Evolutionary conservation across 164 flowering plant genomes (phyloP), one percentile per base, ranked within the genome.

Genomic region (Paratinospora sagittata): DNA sequence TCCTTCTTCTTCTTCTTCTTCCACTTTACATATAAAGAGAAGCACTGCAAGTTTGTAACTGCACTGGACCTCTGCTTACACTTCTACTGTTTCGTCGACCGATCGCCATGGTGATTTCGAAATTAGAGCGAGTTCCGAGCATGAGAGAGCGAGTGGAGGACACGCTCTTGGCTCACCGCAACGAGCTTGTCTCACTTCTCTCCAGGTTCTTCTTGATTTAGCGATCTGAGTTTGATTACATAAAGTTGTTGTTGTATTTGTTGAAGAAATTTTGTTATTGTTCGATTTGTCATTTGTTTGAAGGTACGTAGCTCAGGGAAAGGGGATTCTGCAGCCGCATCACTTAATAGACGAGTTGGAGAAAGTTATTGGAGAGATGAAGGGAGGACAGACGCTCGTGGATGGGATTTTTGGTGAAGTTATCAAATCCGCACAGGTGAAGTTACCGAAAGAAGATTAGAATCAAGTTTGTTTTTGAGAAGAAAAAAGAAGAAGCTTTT

Each of bases 291-390:
- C 47, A 10, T 24, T 27, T 39, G 26, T 61, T 52, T 71, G 75
- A 74, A 95, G 99, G 86, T 95, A 89, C 70, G 97, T 90, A 37
- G 91, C 79, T 52, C 97, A 90, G 78, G 99, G 99, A 30, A 92
- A 90, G 60, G 86, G 96, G 34, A 85, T 96, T 43, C 67, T 96
- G 76, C 98, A 96, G 60, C 90, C 96, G 0, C 99, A 92, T 82
- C 80, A 80, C 61, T 72, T 96, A 81, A 71, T 88, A 17, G 97
- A 91, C 39, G 99, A 88, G 73, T 70, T 90, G 10, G 85, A 84
- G 0, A 88, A 77, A 23, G 74, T 83, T 16, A 43, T 82, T 12
- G 76, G 82, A 8, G 88, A 85, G 1, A 89, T 84, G 33, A 37
- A 82, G 63, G 81, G 82, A 0, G 74, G 55, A 61, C 60, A 73